Percentiles rank a stretch among this genome's conserved stretches.
Conservation (phyloP, 148 eudicot species). For the Vaccinium vitisidaea region DNA sequence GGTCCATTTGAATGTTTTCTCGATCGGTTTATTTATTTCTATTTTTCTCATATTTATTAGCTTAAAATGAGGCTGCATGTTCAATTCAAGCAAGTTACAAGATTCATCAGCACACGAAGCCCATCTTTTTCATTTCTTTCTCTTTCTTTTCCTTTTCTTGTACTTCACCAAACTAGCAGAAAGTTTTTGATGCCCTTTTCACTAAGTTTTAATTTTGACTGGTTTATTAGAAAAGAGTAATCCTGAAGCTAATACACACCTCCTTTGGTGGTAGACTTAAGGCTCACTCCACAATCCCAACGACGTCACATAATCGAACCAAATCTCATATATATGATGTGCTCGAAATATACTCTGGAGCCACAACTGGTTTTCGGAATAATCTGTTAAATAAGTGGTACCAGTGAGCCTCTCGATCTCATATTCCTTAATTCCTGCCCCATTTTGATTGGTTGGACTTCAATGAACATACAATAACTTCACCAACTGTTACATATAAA, state of each 20-base stretch:
- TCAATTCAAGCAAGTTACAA: too few relatives aligned
- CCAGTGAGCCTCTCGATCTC: not conserved
- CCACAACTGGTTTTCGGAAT: too few relatives aligned
- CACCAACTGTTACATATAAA: too few relatives aligned
- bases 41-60: too few relatives aligned
- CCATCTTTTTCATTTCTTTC: not conserved
- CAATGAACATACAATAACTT: not conserved
- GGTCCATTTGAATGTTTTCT: too few relatives aligned
- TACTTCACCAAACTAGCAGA: not conserved
- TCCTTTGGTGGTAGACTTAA: not conserved
- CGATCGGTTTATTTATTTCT: too few relatives aligned
- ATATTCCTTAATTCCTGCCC: not conserved
- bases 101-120: not conserved
- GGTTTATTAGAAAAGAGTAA: not conserved
- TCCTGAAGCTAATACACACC: not conserved
- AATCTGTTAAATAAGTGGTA: not conserved
- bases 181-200: not conserved
- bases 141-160: not conserved
- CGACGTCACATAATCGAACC: not conserved
- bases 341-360: not conserved
- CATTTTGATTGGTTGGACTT: not conserved
- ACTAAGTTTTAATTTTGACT: not conserved
- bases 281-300: not conserved
- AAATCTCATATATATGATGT: not conserved
- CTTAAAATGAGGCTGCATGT: too few relatives aligned